Percentiles rank a stretch among this genome's conserved stretches.
Conservation (phyloP, 139 green algal genomes). For the Yamagishiella unicocca region DNA sequence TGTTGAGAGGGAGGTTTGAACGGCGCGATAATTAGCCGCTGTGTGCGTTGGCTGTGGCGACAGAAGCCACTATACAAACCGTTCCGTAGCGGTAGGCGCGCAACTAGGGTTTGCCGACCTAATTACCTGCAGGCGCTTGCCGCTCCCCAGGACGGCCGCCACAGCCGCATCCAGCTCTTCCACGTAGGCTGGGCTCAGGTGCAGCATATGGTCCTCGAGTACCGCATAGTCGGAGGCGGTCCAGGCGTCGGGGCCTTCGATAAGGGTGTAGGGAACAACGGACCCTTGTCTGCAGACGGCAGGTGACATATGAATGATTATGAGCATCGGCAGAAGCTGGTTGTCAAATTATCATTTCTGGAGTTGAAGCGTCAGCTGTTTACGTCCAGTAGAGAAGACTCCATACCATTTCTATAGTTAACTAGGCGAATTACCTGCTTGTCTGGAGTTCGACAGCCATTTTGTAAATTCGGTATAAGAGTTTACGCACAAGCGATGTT, state of each 20-base stretch:
- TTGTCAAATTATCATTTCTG: no score
- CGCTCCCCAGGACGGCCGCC: conserved; percentile 22
- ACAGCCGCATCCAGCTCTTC: conserved; percentile 61
- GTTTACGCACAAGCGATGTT: neutral
- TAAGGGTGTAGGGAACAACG: conserved; percentile 57
- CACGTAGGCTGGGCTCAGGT: conserved; percentile 53
- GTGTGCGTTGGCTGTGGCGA: neutral
- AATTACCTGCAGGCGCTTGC: conserved; percentile 60
- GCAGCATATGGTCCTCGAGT: conserved; percentile 48
- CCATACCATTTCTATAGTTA: no score
- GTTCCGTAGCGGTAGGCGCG: no score
- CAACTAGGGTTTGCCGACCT: no score
- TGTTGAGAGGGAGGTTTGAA: neutral
- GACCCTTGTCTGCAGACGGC: conserved; percentile 45
- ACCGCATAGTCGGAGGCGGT: conserved; percentile 43
- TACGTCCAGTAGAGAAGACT: no score
- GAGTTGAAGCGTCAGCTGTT: no score
- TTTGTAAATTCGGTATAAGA: no score
- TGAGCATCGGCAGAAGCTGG: no score
- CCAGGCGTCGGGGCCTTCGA: conserved; percentile 64
- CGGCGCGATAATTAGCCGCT: no score
- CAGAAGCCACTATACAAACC: neutral
- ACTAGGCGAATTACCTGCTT: neutral
- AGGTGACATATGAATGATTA: no score
- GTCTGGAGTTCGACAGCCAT: neutral